Percentiles rank a stretch among this genome's conserved stretches.
phyloP scores from a whole-genome alignment of 768 basidiomycete genomes.

The Fomitopsis serialis region DNA sequence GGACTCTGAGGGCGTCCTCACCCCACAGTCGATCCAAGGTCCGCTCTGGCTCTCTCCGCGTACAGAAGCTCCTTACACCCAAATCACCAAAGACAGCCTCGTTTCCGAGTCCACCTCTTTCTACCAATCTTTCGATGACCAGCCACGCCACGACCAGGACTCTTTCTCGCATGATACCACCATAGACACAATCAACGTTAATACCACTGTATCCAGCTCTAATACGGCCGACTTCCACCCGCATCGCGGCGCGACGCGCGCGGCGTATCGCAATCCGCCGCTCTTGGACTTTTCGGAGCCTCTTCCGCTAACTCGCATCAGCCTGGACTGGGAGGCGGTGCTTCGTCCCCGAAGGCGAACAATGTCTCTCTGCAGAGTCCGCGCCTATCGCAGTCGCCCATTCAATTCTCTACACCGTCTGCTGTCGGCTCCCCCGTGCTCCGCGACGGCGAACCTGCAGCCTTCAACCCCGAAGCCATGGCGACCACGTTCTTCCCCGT shows the following conservation, averaged over 20 bases:
- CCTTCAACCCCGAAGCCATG: neutral
- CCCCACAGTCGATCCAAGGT: neutral
- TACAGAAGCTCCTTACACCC: neutral
- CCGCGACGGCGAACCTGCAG: neutral
- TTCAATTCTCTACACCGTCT: neutral
- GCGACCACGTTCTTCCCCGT: slow-evolving; percentile 4
- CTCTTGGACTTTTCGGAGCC: neutral
- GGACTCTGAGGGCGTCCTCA: slow-evolving; percentile 6
- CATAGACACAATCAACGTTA: neutral
- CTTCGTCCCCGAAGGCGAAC: neutral
- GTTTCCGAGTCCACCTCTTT: neutral
- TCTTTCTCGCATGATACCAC: neutral
- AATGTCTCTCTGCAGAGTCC: neutral
- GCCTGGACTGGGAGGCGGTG: neutral
- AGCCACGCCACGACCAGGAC: neutral
- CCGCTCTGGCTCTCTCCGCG: neutral
- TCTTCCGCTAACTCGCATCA: neutral
- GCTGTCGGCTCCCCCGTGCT: neutral
- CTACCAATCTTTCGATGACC: neutral
- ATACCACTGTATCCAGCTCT: neutral
- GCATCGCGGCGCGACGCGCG: neutral
- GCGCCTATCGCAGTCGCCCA: slow-evolving; percentile 8
- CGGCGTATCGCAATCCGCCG: neutral
- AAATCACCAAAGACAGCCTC: neutral
- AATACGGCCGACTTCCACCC: neutral